Conservation (phyloP, 2,329 filamentous ascomycete species). For the Colletotrichum shisoi region DNA sequence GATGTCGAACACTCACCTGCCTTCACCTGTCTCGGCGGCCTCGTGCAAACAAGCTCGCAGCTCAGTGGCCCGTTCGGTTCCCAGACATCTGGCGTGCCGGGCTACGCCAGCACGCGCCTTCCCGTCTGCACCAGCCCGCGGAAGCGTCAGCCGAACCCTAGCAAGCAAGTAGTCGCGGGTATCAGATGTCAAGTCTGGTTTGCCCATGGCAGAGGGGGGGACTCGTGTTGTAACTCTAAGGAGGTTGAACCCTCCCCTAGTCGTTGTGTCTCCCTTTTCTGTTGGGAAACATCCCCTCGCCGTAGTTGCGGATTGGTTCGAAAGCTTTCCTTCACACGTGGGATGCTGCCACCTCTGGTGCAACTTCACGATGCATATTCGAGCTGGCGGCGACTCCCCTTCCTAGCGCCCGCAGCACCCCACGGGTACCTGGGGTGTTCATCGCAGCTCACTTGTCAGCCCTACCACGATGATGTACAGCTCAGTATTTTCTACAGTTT, state of each 20-base stretch:
- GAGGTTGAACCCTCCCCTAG: slow-evolving; percentile 3
- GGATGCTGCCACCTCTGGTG: slow-evolving; percentile 22
- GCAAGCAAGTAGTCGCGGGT: slow-evolving; percentile 22
- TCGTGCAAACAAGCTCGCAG: slow-evolving; percentile 38
- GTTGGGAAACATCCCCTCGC: slow-evolving; percentile 9
- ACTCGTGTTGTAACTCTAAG: background rate
- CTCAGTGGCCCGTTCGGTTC: slow-evolving; percentile 34
- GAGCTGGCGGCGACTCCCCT: background rate
- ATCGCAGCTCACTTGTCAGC: slow-evolving; percentile 35
- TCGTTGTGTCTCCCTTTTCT: background rate
- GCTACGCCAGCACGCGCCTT: slow-evolving; percentile 19
- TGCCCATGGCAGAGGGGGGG: background rate
- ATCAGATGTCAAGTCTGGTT: slow-evolving; percentile 14
- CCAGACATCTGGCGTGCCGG: slow-evolving; percentile 21
- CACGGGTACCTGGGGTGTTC: slow-evolving; percentile 37
- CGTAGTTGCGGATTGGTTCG: slow-evolving; percentile 20
- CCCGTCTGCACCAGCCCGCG: slow-evolving; percentile 25
- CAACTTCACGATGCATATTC: slow-evolving; percentile 33
- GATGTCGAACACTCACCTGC: slow-evolving; percentile 22
- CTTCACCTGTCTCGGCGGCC: slow-evolving; percentile 24
- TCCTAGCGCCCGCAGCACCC: slow-evolving; percentile 31
- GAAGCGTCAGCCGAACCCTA: slow-evolving; percentile 33
- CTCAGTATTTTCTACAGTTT: slow-evolving; percentile 23
- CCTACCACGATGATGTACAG: slow-evolving; percentile 38
- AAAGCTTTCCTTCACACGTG: slow-evolving; percentile 23